phyloP scores from a whole-genome alignment of 768 basidiomycete genomes.

The Mycena haematopus region DNA sequence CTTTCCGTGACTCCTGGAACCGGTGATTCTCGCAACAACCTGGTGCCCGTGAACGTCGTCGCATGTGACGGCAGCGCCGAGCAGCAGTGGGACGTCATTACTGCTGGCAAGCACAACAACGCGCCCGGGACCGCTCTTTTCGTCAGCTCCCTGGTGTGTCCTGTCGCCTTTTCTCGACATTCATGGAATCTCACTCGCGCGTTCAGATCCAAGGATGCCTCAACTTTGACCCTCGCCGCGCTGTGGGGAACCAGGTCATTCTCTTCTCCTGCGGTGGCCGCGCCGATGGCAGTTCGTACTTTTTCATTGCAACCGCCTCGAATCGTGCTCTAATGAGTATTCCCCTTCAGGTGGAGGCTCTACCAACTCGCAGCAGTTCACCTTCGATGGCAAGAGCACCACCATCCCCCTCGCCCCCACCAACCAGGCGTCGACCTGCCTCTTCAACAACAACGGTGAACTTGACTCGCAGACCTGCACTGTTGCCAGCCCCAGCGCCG shows the following conservation, averaged over 20 bases:
- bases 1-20: constrained; percentile 26
- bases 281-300: constrained; percentile 32
- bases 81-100: constrained; percentile 34
- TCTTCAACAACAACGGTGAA: constrained; percentile 26
- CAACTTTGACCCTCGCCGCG: constrained; percentile 34
- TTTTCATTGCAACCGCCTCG: not conserved
- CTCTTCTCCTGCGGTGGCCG: constrained; percentile 37
- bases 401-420: constrained; percentile 26
- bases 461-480: constrained; percentile 29
- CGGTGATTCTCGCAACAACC: constrained; percentile 34
- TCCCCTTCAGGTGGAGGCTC: constrained; percentile 27
- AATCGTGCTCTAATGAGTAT: not conserved
- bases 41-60: constrained; percentile 28
- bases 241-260: constrained; percentile 32
- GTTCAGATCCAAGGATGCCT: constrained; percentile 33
- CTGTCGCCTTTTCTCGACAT: not conserved
- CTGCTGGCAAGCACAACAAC: constrained; percentile 31
- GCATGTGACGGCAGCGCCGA: constrained; percentile 30
- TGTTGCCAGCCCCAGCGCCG: constrained; percentile 16
- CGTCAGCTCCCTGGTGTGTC: constrained; percentile 29
- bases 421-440: constrained; percentile 26
- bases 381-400: constrained; percentile 18
- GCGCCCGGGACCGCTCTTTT: constrained; percentile 30
- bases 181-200: not conserved
- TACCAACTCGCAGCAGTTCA: constrained; percentile 34